Evolutionary conservation across 176 grass and related monocot species (phyloP), one percentile per base, ranked within the genome.

Genomic region (Eleusine coracana): DNA sequence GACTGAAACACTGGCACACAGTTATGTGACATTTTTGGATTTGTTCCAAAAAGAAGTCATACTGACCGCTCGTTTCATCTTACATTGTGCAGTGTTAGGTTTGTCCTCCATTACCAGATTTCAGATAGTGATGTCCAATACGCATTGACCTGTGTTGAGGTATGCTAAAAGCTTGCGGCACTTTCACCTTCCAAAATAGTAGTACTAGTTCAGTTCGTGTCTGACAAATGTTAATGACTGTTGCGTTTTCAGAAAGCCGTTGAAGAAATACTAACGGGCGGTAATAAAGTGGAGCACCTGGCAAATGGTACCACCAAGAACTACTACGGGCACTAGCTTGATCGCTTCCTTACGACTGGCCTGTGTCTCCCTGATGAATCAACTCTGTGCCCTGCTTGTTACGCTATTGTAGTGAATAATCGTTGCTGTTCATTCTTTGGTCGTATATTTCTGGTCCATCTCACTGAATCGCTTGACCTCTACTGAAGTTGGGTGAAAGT

Each of bases 91-190:
- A 99, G 96, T 66, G n/a, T 99, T 31, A 89, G 96, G 72, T 62
- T 99, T 80, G 96, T 99, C 56, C 62, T 93, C 46, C 96, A 99
- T 78, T 81, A 96, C 85, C 96, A 99, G 68, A 99, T 99, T 86
- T 96, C 93, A 71, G 93, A 99, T 18, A 85, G 66, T 31, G 96
- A 99, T 66, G 74, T 96, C 34, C 85, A 92, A 61, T 96, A 93
- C 71, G 87, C 87, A 51, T 54, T 99, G 77, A 82, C 89, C 62
- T 96, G 74, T 68, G 83, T 96, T 15, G 90, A 99, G 91, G 96
- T 94, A 95, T 12, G 80, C 6, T 34, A 72, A 81, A 15, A 27
- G 1, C 12, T 46, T 3, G 7, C 17, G 65, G 44, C 29, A 3
- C 17, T 68, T 34, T 34, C 7, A 46, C 5, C 28, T 51, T 49